Base-by-base conservation (phyloP, 495 filamentous ascomycete species). In the Cercophora samala region DNA sequence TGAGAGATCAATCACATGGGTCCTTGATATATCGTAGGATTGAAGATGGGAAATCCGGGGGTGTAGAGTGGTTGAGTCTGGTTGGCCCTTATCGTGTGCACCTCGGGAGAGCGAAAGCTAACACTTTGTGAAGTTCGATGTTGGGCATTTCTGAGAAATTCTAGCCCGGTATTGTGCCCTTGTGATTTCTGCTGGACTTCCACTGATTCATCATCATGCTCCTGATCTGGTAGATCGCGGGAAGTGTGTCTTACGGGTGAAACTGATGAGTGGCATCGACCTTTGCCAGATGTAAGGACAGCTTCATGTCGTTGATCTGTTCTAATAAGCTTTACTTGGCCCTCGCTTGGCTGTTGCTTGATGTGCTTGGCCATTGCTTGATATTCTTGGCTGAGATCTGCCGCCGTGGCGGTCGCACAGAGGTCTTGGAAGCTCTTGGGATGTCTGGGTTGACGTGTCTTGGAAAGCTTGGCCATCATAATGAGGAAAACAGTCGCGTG, bases 401-500 rank as follows among this genome's bases (percentile, higher is more conserved):
- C 55, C 61, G 56, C 18, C 55, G 5, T 60, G 53, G 54, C 60
- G 5, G 29, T 23, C 54, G 62, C 54, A 61, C 37, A 46, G 37
- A 46, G 37, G 37, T 46, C 37, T 46, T 46, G 37, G 37, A 46
- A 46, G 15, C 3, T 46, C 37, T 11, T 46, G 37, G 37, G 37
- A 46, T 46, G 37, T 17, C 37, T 46, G 37, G 37, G 37, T 46
- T 53, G 32, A 21, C 9, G 17, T 15, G 22, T 67, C 52, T 67
- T 67, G 66, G 65, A 23, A 51, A 17, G 62, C 67, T 69, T 63
- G 67, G 59, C 67, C 37, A 55, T n/a, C 59, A 59, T 8, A 24
- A 22, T 17, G 37, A 64, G 66, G 66, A 58, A 64, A 13, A 29
- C 26, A 29, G 26, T 54, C 67, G 62, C 63, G 59, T 64, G 60